Percentiles rank a stretch among this genome's conserved stretches.
Conservation (phyloP, 2,329 filamentous ascomycete genomes). For the Cercospora nicotianae region DNA sequence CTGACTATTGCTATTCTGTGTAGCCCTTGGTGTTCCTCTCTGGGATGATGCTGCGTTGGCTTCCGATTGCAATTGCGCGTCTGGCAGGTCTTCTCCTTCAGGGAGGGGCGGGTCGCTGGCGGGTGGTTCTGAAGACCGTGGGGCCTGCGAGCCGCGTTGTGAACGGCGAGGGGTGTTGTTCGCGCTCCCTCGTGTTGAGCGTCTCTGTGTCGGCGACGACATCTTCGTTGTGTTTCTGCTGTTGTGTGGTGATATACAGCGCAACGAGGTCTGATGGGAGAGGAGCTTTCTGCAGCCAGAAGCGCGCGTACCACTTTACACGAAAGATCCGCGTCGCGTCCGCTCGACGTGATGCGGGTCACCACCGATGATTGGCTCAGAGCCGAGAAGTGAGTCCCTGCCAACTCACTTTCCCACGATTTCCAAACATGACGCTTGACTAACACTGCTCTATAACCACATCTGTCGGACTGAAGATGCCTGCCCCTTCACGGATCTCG, state of each 20-base stretch:
- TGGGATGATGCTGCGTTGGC: conserved; percentile 40
- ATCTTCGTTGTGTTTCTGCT: conserved; percentile 42
- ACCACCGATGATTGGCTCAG: conserved; percentile 2
- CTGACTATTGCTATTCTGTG: conserved; percentile 28
- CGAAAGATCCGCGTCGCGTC: neutral
- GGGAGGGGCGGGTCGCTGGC: conserved; percentile 42
- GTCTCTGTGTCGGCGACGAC: conserved; percentile 62
- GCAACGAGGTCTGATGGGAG: neutral
- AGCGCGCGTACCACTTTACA: conserved; percentile 11
- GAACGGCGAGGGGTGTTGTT: conserved; percentile 47
- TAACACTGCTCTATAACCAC: neutral
- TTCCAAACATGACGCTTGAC: conserved; percentile 10
- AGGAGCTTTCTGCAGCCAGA: conserved; percentile 5
- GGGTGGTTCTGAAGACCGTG: conserved; percentile 41
- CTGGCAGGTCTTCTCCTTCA: conserved; percentile 26
- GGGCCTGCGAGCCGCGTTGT: conserved; percentile 56
- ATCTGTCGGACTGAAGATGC: conserved; percentile 55
- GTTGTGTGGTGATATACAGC: conserved; percentile 5
- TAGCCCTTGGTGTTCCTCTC: conserved; percentile 23
- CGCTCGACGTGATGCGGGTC: neutral
- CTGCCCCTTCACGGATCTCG: conserved; percentile 70
- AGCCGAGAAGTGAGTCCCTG: neutral
- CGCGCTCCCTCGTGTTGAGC: conserved; percentile 56
- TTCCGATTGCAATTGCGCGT: conserved; percentile 47
- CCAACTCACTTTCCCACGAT: neutral